These are phyloP conservation scores for Panicum miliaceum DNA, from an alignment of 176 grass and related monocot genomes.

Conservation along the genomic window DNA sequence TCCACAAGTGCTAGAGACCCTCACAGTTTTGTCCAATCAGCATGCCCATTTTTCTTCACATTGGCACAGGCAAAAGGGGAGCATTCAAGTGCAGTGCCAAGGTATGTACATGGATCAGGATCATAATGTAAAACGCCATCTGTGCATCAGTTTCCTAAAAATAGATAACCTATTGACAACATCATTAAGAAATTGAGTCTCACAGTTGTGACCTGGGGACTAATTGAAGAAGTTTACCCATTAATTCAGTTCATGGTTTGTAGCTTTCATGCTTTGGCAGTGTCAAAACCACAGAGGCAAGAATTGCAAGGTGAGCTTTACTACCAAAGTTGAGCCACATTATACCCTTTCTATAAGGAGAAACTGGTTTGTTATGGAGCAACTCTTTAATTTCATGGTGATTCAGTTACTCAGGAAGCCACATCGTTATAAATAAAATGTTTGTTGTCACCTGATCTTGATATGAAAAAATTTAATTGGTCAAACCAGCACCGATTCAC, in stretches of 20 bases:
- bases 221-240: background rate
- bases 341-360: background rate
- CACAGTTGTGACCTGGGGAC: background rate
- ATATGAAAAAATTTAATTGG: background rate
- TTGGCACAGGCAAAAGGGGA: background rate
- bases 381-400: slow-evolving; percentile 1
- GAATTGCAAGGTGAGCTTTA: slow-evolving; percentile 11
- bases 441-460: background rate
- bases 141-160: background rate
- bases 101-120: background rate
- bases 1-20: background rate
- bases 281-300: background rate
- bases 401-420: slow-evolving; percentile 30
- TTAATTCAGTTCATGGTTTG: slow-evolving; percentile 6
- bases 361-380: background rate
- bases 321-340: background rate
- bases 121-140: background rate
- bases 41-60: background rate
- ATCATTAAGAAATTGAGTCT: slow-evolving; percentile 7
- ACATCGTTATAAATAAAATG: background rate
- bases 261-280: slow-evolving; percentile 4
- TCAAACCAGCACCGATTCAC: background rate
- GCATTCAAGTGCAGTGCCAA: background rate
- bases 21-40: background rate
- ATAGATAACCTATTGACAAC: background rate